Percentiles rank a stretch among this genome's conserved stretches.
Evolutionary conservation across 208 protist species (phyloP).

Genomic region (Leptomonas seymouri): DNA sequence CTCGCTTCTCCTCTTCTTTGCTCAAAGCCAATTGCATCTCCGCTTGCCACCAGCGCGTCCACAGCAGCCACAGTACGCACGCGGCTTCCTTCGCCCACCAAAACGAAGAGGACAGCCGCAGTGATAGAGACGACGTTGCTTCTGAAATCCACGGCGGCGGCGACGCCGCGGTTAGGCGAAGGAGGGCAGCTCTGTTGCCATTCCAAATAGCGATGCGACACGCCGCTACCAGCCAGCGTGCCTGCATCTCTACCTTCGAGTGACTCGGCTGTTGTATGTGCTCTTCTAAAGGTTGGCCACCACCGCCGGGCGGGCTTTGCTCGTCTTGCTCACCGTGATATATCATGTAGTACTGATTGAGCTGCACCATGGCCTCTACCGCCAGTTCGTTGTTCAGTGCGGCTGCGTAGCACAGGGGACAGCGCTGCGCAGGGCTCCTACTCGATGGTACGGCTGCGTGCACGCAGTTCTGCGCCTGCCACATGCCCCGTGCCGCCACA

Average conservation of each 20-base stretch:
- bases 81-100: not conserved
- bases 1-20: not conserved
- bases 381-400: slow-evolving; percentile 49
- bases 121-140: not conserved
- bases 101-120: not conserved
- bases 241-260: not conserved
- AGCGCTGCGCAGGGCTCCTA: slow-evolving; percentile 6
- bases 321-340: slow-evolving; percentile 20
- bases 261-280: not conserved
- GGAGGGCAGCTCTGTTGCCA: slow-evolving; percentile 4
- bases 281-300: too few species aligned
- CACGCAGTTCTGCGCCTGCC: slow-evolving; percentile 20
- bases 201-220: slow-evolving; percentile 41
- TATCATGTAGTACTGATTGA: slow-evolving; percentile 34
- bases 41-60: slow-evolving; percentile 9
- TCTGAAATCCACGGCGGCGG: slow-evolving; percentile 3
- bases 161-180: not conserved
- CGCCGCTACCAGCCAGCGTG: slow-evolving; percentile 24
- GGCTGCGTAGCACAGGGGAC: slow-evolving; percentile 62
- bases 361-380: slow-evolving; percentile 36
- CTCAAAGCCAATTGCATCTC: not conserved
- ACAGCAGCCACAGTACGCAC: not conserved
- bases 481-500: slow-evolving; percentile 35
- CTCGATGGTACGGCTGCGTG: slow-evolving; percentile 16
- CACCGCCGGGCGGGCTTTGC: not conserved